Evolutionary conservation across 2,329 filamentous ascomycete genomes (phyloP), one percentile per base, ranked within the genome.

Genomic region (Apiospora saccharicola): DNA sequence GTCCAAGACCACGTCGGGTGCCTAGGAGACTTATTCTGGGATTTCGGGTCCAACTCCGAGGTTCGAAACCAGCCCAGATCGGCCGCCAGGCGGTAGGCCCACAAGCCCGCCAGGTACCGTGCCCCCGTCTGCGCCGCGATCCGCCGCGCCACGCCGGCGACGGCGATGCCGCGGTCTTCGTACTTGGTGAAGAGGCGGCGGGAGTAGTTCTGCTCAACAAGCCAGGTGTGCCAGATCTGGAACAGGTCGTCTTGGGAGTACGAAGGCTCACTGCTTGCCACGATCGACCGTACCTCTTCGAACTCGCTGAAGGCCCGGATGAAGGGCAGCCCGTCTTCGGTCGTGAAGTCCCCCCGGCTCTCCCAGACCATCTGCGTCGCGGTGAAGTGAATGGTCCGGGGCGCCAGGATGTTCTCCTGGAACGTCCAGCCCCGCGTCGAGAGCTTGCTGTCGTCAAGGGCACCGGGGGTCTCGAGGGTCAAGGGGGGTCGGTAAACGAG

Each of bases 351-450:
- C n/a, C 71, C 37, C 4, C 71, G 68, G 61, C 68, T 68, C 47
- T 72, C 71, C 71, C 71, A 72, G 16, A 70, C 70, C 24, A 70
- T 70, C 34, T 69, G 57, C 3, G 37, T 51, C 26, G 30, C 34
- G 14, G 68, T 61, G 61, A 69, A 72, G 44, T 70, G 71, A 14
- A 72, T 53, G 10, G 71, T 70, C 22, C 71, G 71, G 8, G 68
- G 57, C 46, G 71, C 46, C 12, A 69, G 70, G 19, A 68, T 61
- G n/a, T 69, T 69, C 46, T 72, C 71, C 24, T 72, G 71, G 5
- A 72, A 57, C n/a, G 70, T 69, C 71, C 71, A 72, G 22, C 53
- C 68, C 22, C 71, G 43, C 22, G 71, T 72, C 13, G 61, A 57
- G 19, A 74, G 64, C n/a, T 26, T 44, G 64, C 37, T 46, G 37